Base-by-base conservation (phyloP, 805 yeast genomes). In the Cyberlindnera nakhonratchasimensis region DNA sequence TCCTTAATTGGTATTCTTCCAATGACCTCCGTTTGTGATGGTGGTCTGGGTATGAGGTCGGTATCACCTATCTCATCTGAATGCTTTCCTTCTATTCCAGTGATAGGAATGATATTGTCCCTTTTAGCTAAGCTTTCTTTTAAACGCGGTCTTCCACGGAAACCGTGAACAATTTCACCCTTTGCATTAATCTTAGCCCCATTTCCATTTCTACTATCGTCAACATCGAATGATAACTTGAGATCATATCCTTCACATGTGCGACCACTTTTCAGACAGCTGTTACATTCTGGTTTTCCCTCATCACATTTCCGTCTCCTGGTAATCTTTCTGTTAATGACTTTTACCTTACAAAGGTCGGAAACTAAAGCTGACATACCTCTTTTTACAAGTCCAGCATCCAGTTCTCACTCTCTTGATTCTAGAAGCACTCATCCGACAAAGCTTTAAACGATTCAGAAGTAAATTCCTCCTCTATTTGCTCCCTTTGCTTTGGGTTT, bases 301-400 rank as follows among this genome's bases (percentile, higher is more conserved):
- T 77, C 82, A 51, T 76, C 82, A 53, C 82, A 77, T 48, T 77
- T 77, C 40, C 79, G 58, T 45, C 78, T 70, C 42, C 80, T 70
- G 28, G 12, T 4, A 17, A 12, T 10, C 25, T 14, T 3, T 0
- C 2, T 18, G 39, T 45, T 43, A 40, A 46, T 39, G 10, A 17
- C 14, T 16, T 9, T 12, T 13, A 5, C 20, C 11, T 20, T 13
- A 9, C 11, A 17, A 11, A 20, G n/a, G n/a, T n/a, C n/a, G n/a
- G n/a, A 7, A 17, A 39, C 7, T 3, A 25, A 24, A 34, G 17
- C 11, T 19, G 13, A 55, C 73, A 24, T 49, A 69, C 74, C 76
- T 62, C 45, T 60, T 65, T 50, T 76, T 75, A 54, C 82, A 77
- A 1, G 79, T 76, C 71, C 79, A 72, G 47, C 82, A 77, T 0